phyloP scores from a whole-genome alignment of 1,284 basidiomycete genomes.

The Cryptococcus sp. region DNA sequence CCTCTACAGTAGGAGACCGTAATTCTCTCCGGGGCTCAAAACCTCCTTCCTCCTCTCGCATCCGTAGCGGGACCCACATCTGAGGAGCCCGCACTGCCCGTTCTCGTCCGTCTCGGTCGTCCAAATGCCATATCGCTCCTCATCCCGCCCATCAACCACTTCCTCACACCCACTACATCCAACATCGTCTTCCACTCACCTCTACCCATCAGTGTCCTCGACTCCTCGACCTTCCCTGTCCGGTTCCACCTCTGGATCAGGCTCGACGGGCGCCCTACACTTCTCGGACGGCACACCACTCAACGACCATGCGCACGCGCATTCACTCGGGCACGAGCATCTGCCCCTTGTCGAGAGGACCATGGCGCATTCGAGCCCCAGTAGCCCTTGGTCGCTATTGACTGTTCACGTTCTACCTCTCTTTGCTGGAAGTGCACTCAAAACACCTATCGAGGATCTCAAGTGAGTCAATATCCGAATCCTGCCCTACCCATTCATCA shows the following conservation, averaged over 20 bases:
- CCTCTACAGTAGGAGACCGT: too few species aligned
- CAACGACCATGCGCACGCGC: slow-evolving; percentile 12
- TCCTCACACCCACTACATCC: slow-evolving; percentile 12
- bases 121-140: slow-evolving; percentile 5
- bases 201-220: slow-evolving; percentile 4
- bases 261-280: slow-evolving; percentile 31
- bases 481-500: too few species aligned
- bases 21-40: too few species aligned
- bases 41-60: too few species aligned
- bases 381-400: slow-evolving; percentile 70
- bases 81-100: not conserved
- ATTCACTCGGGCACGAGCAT: slow-evolving; percentile 1
- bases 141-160: slow-evolving; percentile 3
- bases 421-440: slow-evolving; percentile 88
- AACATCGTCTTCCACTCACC: slow-evolving; percentile 7
- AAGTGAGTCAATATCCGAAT: slow-evolving; percentile 56
- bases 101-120: not conserved
- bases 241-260: slow-evolving; percentile 1
- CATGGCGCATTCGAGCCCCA: slow-evolving; percentile 44
- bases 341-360: slow-evolving; percentile 21
- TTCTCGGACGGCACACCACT: slow-evolving; percentile 46
- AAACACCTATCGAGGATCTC: slow-evolving; percentile 86
- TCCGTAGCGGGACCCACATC: too few species aligned
- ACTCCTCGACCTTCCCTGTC: not conserved
- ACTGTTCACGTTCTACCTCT: slow-evolving; percentile 84